A percentile compares a stretch with the other conserved stretches of the same genome.
These are phyloP conservation scores for Calendula officinalis DNA, from an alignment of 129 eudicot species.

Conservation along the genomic window DNA sequence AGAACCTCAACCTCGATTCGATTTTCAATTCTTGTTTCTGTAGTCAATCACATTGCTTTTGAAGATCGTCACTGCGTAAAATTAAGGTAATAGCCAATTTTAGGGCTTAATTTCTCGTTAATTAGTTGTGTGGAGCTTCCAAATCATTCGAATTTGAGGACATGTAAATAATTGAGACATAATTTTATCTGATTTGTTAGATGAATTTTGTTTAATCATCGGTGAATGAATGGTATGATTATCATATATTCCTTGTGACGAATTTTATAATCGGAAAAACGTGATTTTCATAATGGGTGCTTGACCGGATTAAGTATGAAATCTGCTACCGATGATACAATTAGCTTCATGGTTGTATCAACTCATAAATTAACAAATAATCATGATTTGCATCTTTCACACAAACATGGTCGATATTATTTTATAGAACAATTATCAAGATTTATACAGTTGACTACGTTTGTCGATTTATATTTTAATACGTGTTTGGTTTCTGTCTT, in stretches of 20 bases:
- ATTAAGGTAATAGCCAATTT: constrained; percentile 23
- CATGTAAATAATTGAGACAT: neutral
- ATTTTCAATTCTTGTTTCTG: constrained; percentile 6
- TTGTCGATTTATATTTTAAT: neutral
- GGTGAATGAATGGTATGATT: constrained; percentile 2
- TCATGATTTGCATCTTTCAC: neutral
- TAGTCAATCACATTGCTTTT: constrained; percentile 21
- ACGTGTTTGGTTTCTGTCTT: constrained; percentile 5
- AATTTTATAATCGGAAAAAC: too few species aligned
- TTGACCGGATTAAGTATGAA: neutral
- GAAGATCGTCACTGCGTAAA: constrained; percentile 12
- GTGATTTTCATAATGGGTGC: neutral
- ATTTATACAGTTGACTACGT: neutral
- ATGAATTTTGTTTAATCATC: neutral
- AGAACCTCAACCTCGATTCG: constrained; percentile 12
- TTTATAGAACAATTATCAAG: neutral
- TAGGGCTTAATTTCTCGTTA: neutral
- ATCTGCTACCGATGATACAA: too few species aligned
- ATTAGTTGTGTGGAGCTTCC: constrained; percentile 5
- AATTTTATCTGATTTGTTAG: neutral
- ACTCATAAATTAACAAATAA: neutral
- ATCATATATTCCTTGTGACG: neutral
- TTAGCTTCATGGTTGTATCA: neutral
- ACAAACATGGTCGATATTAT: neutral
- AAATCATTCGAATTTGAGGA: neutral